Percentiles rank a stretch among this genome's conserved stretches.
Evolutionary conservation across 257 asterid species (phyloP).

Genomic region (Nicotiana obtusifolia): DNA sequence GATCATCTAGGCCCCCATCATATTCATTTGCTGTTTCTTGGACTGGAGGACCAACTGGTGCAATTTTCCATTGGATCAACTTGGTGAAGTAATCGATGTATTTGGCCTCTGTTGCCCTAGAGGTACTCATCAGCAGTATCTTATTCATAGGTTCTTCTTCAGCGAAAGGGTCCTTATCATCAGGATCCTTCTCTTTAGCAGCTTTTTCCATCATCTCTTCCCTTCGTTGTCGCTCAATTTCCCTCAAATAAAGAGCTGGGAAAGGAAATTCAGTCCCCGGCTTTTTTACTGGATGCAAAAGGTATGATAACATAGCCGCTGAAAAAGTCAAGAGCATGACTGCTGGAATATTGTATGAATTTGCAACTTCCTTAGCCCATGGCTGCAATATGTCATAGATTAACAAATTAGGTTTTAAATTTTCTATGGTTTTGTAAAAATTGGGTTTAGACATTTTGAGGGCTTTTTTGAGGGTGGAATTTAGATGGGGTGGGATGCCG

Average conservation of each 20-base stretch:
- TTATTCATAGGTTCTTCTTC: background rate
- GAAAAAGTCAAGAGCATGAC: conserved; percentile 27
- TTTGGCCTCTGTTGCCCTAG: background rate
- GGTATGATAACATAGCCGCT: conserved; percentile 22
- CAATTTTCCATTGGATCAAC: background rate
- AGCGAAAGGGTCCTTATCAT: background rate
- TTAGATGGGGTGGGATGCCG: conserved; percentile 17
- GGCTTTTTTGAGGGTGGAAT: conserved; percentile 25
- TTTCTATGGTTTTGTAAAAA: conserved; percentile 14
- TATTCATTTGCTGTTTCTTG: background rate
- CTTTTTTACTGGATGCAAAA: background rate
- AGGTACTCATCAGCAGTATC: conserved; percentile 21
- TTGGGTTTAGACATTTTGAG: conserved; percentile 21
- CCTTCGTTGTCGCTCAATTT: conserved; percentile 13
- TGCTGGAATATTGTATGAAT: conserved; percentile 16
- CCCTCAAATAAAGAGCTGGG: conserved; percentile 19
- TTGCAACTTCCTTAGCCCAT: conserved; percentile 24
- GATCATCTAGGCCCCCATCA: background rate
- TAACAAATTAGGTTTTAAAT: conserved; percentile 34
- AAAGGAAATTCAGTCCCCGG: conserved; percentile 26
- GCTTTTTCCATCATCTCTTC: background rate
- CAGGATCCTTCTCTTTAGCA: conserved; percentile 18
- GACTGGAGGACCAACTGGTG: conserved; percentile 30
- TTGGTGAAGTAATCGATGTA: conserved; percentile 15
- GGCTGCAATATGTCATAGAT: conserved; percentile 26